A percentile compares a stretch with the other conserved stretches of the same genome.
phyloP scores from a whole-genome alignment of 2,329 filamentous ascomycete genomes.

The Neobulgaria alba region DNA sequence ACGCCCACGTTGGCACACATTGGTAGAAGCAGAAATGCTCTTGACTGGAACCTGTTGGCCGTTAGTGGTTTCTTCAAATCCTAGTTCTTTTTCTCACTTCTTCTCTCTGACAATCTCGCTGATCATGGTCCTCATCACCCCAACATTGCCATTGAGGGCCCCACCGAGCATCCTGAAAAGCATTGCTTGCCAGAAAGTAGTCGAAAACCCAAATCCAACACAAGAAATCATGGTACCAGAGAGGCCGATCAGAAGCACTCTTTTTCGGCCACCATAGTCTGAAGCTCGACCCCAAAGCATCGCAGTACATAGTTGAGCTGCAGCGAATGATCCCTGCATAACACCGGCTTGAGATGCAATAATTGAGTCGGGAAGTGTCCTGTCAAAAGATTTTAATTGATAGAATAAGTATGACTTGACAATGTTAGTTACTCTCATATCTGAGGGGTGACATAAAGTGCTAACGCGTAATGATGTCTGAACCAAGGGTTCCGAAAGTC shows the following conservation, averaged over 20 bases:
- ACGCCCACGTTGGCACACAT: slow-evolving; percentile 60
- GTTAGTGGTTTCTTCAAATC: slow-evolving; percentile 3
- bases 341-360: slow-evolving; percentile 62
- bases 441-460: slow-evolving; percentile 50
- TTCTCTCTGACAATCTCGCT: slow-evolving; percentile 64
- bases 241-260: slow-evolving; percentile 70
- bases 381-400: slow-evolving; percentile 56
- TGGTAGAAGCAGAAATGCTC: slow-evolving; percentile 36
- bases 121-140: slow-evolving; percentile 68
- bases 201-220: slow-evolving; percentile 61
- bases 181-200: slow-evolving; percentile 49
- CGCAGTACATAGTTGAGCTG: slow-evolving; percentile 63
- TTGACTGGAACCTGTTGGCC: slow-evolving; percentile 30
- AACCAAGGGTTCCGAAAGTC: slow-evolving; percentile 73
- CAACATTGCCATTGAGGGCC: slow-evolving; percentile 62
- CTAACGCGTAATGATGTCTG: slow-evolving; percentile 50
- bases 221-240: slow-evolving; percentile 56
- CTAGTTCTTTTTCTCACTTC: slow-evolving; percentile 35
- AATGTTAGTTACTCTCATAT: slow-evolving; percentile 36
- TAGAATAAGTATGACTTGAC: slow-evolving; percentile 41
- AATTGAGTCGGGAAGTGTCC: slow-evolving; percentile 29
- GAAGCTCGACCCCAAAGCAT: slow-evolving; percentile 73
- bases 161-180: slow-evolving; percentile 55
- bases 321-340: slow-evolving; percentile 56
- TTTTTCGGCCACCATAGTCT: slow-evolving; percentile 63